Base-by-base conservation (phyloP, 164 flowering plant species). In the Cinnamomum chago region DNA sequence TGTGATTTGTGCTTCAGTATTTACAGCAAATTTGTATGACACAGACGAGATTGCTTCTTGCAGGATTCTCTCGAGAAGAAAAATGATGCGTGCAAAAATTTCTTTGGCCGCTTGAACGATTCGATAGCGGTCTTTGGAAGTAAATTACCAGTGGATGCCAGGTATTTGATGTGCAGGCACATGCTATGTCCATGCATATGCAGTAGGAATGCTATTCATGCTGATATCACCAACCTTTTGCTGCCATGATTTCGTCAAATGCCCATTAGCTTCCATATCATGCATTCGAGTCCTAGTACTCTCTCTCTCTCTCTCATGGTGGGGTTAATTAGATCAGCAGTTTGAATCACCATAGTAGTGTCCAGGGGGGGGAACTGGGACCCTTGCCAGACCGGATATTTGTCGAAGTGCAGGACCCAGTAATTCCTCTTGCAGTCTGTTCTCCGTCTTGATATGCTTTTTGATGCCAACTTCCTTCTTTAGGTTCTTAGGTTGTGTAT, bases 51-150 rank as follows among this genome's bases (percentile, higher is more conserved):
- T 75, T 67, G 28, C 68, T 62, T 83, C 67, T 83, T 68, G 73
- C 89, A 96, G 98, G 92, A 85, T 71, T 88, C 92, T 74, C 86
- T 92, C 73, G 89, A 85, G 82, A 83, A 82, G 76, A 92, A 85
- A 85, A 88, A 85, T 80, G 82, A 76, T 33, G 89, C 86, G 25
- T 94, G 98, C 78, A 77, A 79, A 62, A 82, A 87, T 24, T 92
- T 96, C 79, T 83, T 94, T 76, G 75, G 81, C n/a, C 77, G 85
- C 73, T 79, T 96, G 67, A 89, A 86, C 24, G 85, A 88, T 77
- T 96, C 99, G 65, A 75, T 92, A 83, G 82, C 84, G 40, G 87
- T 89, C 72, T 88, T 88, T 91, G 90, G 87, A 71, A 84, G 71
- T 80, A 86, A 81, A 79, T 81, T 94, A 71, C 92, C 91, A 0